phyloP scores from a whole-genome alignment of 176 grass and related monocot species.

The Aegilops longissima region DNA sequence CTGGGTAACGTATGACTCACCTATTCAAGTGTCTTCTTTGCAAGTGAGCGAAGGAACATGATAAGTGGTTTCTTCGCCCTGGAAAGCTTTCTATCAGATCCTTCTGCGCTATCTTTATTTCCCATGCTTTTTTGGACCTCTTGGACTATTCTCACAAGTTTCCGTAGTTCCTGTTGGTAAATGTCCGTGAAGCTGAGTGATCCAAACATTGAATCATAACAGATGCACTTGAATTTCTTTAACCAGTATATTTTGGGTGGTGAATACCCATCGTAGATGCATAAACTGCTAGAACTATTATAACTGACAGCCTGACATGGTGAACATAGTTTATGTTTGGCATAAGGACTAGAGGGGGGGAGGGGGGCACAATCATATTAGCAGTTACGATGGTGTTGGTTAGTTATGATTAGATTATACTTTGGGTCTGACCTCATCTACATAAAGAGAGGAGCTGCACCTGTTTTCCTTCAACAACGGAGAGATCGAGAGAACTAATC shows the following conservation, averaged over 20 bases:
- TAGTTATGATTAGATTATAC: not conserved
- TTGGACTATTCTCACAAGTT: conserved; percentile 75
- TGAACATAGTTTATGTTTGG: not conserved
- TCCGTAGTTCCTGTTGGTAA: conserved; percentile 62
- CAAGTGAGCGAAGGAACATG: conserved; percentile 66
- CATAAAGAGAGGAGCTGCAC: not conserved
- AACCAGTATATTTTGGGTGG: not conserved
- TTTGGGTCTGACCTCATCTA: not conserved
- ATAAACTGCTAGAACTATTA: not conserved
- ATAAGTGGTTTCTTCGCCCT: conserved; percentile 67
- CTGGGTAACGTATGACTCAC: conserved; percentile 21
- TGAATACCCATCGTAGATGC: not conserved
- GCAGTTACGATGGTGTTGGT: not conserved
- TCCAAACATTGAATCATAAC: not conserved
- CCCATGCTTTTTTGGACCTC: conserved; percentile 45
- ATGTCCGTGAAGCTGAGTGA: not conserved
- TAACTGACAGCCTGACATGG: not conserved
- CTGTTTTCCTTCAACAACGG: not conserved
- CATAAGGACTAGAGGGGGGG: not conserved
- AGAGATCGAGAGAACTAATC: not conserved
- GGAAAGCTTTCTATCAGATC: conserved; percentile 37
- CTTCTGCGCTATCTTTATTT: conserved; percentile 29
- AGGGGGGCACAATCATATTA: no score
- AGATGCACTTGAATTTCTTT: not conserved
- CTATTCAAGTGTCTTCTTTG: conserved; percentile 54